A percentile compares a stretch with the other conserved stretches of the same genome.
Evolutionary conservation across 228 moss, liverwort and hornwort genomes (phyloP).

Genomic region (Sphagnum fallax): DNA sequence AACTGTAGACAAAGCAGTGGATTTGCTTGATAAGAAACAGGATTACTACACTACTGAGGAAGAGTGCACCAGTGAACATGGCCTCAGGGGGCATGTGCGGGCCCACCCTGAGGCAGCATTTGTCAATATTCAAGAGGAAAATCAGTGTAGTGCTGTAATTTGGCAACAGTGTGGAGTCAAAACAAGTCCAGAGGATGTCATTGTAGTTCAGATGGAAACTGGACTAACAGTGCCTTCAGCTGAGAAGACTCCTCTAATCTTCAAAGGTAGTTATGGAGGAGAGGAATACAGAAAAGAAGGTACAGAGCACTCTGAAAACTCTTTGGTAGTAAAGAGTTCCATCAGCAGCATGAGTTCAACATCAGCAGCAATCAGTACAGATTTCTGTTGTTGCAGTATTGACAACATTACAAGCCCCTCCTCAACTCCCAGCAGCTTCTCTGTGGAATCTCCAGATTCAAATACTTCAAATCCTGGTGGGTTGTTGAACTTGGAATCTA

Average conservation of each 20-base stretch:
- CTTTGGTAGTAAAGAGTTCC: conserved; percentile 22
- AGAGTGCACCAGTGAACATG: neutral
- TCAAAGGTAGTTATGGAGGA: conserved; percentile 21
- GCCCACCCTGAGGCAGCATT: neutral
- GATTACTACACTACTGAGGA: conserved; percentile 29
- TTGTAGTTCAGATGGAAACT: too few species aligned
- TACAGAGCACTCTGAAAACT: conserved; percentile 15
- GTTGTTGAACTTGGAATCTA: conserved; percentile 16
- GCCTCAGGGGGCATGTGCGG: neutral
- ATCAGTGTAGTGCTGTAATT: neutral
- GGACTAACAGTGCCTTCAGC: too few species aligned
- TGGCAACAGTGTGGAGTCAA: neutral
- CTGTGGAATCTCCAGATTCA: conserved; percentile 33
- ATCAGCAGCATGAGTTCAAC: conserved; percentile 19
- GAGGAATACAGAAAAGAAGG: conserved; percentile 20
- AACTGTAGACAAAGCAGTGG: conserved; percentile 2
- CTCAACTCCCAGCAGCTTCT: conserved; percentile 34
- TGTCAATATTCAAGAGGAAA: conserved; percentile 7
- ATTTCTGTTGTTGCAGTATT: conserved; percentile 34
- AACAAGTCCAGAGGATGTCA: neutral
- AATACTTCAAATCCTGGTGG: conserved; percentile 19
- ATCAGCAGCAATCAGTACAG: conserved; percentile 40
- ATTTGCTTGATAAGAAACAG: conserved; percentile 25
- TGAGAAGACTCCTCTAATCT: neutral
- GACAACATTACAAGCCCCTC: conserved; percentile 9